These are phyloP conservation scores for Scenedesmus sp. DNA, from an alignment of 163 green algal genomes.

Conservation along the genomic window DNA sequence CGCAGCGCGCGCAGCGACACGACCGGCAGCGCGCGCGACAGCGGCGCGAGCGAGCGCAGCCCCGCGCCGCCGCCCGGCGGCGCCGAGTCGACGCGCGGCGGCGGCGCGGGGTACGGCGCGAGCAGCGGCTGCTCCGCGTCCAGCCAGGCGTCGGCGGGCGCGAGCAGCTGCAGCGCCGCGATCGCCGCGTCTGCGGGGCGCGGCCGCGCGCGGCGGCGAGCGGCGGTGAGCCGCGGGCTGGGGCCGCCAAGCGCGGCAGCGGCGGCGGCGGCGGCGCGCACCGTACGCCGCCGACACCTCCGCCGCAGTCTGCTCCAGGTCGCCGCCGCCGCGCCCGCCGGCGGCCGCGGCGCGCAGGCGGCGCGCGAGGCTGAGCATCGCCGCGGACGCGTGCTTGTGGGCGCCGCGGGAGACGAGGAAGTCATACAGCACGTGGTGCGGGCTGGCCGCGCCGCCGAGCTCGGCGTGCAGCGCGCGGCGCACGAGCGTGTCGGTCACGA, in stretches of 20 bases:
- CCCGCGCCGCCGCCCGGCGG: constrained; percentile 2
- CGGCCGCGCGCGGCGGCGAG: no score
- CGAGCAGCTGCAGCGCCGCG: constrained; percentile 57
- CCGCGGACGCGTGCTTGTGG: constrained; percentile 61
- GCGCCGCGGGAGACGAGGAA: constrained; percentile 61
- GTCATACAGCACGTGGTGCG: constrained; percentile 71
- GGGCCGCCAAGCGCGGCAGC: no score
- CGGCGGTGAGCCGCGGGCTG: no score
- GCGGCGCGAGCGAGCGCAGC: background rate
- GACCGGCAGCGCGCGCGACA: constrained; percentile 27
- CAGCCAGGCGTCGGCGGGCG: constrained; percentile 64
- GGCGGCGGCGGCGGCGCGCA: constrained; percentile 11
- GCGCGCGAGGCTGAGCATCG: constrained; percentile 63
- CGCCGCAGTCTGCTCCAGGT: constrained; percentile 36
- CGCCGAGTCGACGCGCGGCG: constrained; percentile 1
- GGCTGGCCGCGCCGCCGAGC: constrained; percentile 54
- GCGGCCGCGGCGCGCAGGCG: constrained; percentile 52
- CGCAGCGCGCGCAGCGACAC: constrained; percentile 51
- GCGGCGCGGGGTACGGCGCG: background rate
- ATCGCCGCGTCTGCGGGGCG: constrained; percentile 39
- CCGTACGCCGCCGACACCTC: constrained; percentile 53
- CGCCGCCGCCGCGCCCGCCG: constrained; percentile 17
- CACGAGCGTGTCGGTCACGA: constrained; percentile 63
- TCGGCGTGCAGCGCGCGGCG: constrained; percentile 60
- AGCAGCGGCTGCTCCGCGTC: constrained; percentile 61